phyloP scores from a whole-genome alignment of 2,329 filamentous ascomycete genomes.

The Herpotrichia juniperi region DNA sequence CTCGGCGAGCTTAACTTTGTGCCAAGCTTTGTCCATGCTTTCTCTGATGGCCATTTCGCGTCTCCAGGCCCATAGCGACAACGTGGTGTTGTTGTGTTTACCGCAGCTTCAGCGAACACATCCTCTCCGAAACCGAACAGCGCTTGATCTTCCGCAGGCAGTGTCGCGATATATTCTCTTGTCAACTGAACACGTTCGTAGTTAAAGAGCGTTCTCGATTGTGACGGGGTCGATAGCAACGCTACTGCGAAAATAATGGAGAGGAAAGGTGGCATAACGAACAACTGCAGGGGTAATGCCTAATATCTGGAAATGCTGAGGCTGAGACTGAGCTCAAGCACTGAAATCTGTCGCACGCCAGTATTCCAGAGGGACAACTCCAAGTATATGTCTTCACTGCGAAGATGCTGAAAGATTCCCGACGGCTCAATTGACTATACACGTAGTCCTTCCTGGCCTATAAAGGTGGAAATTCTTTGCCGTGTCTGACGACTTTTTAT shows the following conservation, averaged over 20 bases:
- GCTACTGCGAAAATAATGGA: constrained; percentile 16
- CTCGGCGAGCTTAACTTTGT: constrained; percentile 27
- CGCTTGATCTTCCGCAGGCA: constrained; percentile 24
- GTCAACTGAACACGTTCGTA: constrained; percentile 31
- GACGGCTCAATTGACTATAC: constrained; percentile 7
- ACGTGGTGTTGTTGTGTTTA: constrained; percentile 20
- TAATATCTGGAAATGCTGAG: neutral
- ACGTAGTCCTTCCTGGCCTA: neutral
- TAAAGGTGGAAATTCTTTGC: constrained; percentile 4
- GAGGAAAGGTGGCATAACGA: constrained; percentile 8
- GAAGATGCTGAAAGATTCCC: neutral
- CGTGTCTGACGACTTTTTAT: constrained; percentile 2
- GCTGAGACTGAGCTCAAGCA: neutral
- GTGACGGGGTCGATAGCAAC: constrained; percentile 14
- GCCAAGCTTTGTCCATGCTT: constrained; percentile 24
- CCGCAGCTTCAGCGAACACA: constrained; percentile 13
- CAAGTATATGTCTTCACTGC: neutral
- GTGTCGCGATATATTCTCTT: constrained; percentile 26
- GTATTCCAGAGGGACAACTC: neutral
- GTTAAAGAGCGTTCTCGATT: constrained; percentile 23
- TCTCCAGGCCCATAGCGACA: constrained; percentile 27
- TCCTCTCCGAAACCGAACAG: constrained; percentile 28
- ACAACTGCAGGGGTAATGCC: neutral
- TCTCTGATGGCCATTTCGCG: constrained; percentile 32
- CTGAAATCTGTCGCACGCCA: neutral